A percentile compares a stretch with the other conserved stretches of the same genome.
phyloP scores from a whole-genome alignment of 2,329 filamentous ascomycete genomes.

The Exutisphaerella laricina region DNA sequence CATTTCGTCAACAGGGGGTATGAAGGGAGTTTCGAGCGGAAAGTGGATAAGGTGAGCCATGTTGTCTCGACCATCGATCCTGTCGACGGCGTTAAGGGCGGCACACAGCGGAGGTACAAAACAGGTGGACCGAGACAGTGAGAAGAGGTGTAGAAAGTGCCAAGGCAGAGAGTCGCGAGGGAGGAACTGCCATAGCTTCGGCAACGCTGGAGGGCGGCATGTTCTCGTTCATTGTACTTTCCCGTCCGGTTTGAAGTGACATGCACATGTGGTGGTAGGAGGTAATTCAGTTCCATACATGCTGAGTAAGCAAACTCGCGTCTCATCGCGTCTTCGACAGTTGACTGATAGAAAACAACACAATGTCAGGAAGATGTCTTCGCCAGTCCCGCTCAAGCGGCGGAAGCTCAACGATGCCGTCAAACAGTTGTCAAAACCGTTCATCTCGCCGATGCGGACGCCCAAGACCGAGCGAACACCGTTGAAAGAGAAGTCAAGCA shows the following conservation, averaged over 20 bases:
- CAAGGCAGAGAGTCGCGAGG: too few species aligned
- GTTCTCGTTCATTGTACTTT: too few species aligned
- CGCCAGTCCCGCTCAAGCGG: slow-evolving; percentile 46
- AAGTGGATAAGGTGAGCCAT: slow-evolving; percentile 13
- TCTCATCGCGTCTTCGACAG: neutral
- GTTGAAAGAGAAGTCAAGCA: slow-evolving; percentile 15
- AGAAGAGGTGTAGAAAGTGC: too few species aligned
- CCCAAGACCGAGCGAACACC: slow-evolving; percentile 27
- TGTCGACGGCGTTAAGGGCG: too few species aligned
- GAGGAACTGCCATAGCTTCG: too few species aligned
- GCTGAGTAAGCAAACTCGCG: too few species aligned
- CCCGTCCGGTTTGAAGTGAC: too few species aligned
- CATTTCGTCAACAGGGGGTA: slow-evolving; percentile 8
- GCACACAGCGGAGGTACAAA: too few species aligned
- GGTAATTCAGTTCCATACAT: too few species aligned
- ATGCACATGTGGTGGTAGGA: too few species aligned
- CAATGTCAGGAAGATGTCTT: slow-evolving; percentile 14
- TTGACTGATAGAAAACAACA: neutral
- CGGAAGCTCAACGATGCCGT: slow-evolving; percentile 56
- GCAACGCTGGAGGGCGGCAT: too few species aligned
- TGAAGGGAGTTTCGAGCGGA: slow-evolving; percentile 8
- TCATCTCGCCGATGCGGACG: slow-evolving; percentile 62
- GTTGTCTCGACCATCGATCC: neutral
- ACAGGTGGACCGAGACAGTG: too few species aligned
- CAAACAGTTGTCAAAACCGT: slow-evolving; percentile 61